A percentile compares a stretch with the other conserved stretches of the same genome.
phyloP scores from a whole-genome alignment of 768 basidiomycete species.

The Mycena venus region DNA sequence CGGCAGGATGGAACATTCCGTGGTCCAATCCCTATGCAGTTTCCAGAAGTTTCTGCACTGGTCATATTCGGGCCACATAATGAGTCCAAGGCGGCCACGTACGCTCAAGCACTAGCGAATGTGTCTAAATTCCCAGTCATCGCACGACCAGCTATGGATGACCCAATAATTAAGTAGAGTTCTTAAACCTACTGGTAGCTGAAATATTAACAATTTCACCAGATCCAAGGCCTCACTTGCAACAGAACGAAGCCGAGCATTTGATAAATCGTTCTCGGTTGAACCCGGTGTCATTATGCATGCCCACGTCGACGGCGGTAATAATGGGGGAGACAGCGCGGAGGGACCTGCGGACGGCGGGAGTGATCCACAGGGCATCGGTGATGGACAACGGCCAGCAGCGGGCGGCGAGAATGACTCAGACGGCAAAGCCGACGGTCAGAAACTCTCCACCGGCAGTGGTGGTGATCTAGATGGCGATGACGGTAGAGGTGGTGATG shows the following conservation, averaged over 20 bases:
- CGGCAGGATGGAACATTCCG: not conserved
- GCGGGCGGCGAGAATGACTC: not conserved
- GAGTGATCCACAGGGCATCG: not conserved
- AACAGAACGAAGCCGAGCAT: not conserved
- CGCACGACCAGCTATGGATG: not conserved
- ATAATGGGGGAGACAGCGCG: too few species aligned
- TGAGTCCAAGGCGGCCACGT: not conserved
- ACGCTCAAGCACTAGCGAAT: not conserved
- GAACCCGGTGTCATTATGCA: not conserved
- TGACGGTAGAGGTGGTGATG: not conserved
- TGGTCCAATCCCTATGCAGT: slow-evolving; percentile 8
- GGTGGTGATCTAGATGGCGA: not conserved
- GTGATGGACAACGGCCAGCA: too few species aligned
- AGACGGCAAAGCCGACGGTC: not conserved
- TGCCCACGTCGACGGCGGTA: not conserved
- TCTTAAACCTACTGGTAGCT: not conserved
- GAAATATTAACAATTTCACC: not conserved
- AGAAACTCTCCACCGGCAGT: not conserved
- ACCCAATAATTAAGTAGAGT: not conserved
- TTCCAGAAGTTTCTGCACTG: not conserved
- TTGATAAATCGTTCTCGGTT: not conserved
- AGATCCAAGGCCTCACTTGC: not conserved
- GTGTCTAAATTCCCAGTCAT: not conserved
- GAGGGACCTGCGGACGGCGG: not conserved
- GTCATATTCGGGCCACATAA: not conserved